A percentile compares a stretch with the other conserved stretches of the same genome.
These are phyloP conservation scores for Barnettozyma botsteinii DNA, from an alignment of 805 yeast genomes.

Conservation along the genomic window DNA sequence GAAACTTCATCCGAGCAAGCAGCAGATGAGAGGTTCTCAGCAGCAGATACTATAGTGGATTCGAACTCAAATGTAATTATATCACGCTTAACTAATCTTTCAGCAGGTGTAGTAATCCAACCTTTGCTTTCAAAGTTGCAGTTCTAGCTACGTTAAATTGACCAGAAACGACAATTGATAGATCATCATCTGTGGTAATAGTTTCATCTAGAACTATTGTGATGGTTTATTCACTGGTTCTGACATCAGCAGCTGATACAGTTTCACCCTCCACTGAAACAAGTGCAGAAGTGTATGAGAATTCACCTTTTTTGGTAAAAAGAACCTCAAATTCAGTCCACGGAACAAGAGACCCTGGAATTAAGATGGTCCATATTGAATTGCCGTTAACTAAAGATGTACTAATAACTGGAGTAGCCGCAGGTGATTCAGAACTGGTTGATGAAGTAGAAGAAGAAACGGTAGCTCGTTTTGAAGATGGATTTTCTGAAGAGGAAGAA, in stretches of 20 bases:
- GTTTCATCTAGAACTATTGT: not conserved
- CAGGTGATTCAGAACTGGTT: not conserved
- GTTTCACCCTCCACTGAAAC: conserved; percentile 7
- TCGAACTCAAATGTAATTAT: not conserved
- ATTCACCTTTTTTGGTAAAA: conserved; percentile 6
- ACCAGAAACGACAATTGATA: not conserved
- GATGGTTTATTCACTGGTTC: conserved; percentile 7
- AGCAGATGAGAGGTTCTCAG: no score
- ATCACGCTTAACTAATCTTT: not conserved
- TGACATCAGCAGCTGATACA: not conserved
- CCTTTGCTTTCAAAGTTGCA: not conserved
- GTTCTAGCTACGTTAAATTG: not conserved
- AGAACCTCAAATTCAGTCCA: conserved; percentile 12
- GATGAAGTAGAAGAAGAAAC: not conserved
- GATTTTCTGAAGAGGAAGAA: no score
- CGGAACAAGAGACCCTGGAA: conserved; percentile 20
- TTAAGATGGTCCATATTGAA: conserved; percentile 11
- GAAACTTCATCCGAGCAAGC: no score
- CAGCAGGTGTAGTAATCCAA: not conserved
- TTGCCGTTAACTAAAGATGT: conserved; percentile 8
- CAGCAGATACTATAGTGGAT: no score
- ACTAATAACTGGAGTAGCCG: not conserved
- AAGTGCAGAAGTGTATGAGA: conserved; percentile 7
- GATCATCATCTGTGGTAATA: not conserved
- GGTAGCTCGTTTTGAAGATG: no score